A percentile compares a stretch with the other conserved stretches of the same genome.
These are phyloP conservation scores for Rhizophora mangle DNA, from an alignment of 345 rosid genomes.

Conservation along the genomic window DNA sequence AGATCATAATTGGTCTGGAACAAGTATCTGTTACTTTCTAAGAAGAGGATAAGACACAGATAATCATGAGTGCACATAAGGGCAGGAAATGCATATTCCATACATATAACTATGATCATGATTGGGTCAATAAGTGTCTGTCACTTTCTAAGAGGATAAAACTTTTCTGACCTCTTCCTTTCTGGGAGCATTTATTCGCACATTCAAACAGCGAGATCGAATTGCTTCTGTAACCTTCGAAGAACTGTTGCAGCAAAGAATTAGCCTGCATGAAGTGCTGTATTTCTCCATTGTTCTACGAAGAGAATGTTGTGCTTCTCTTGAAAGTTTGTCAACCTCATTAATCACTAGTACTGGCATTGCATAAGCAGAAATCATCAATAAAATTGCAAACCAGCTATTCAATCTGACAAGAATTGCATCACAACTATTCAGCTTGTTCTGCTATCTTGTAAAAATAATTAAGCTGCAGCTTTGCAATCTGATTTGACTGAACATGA, in stretches of 20 bases:
- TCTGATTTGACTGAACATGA: neutral
- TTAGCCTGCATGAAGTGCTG: slow-evolving; percentile 81
- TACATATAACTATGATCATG: neutral
- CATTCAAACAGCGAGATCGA: slow-evolving; percentile 93
- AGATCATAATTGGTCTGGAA: neutral
- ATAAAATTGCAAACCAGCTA: neutral
- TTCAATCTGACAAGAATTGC: slow-evolving; percentile 1
- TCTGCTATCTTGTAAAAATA: neutral
- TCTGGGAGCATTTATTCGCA: slow-evolving; percentile 80
- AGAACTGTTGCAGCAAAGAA: slow-evolving; percentile 93
- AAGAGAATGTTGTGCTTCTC: slow-evolving; percentile 98
- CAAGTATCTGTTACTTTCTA: neutral
- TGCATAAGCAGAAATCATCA: slow-evolving; percentile 18
- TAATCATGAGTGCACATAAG: too few relatives aligned
- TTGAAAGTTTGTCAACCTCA: slow-evolving; percentile 98
- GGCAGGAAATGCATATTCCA: too few relatives aligned
- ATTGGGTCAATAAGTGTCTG: neutral
- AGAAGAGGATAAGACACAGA: slow-evolving; percentile 10
- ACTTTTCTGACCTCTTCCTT: slow-evolving; percentile 68
- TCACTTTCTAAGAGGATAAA: neutral
- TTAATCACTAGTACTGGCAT: slow-evolving; percentile 80
- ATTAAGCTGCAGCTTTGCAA: neutral
- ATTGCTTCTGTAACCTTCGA: slow-evolving; percentile 96
- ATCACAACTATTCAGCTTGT: neutral
- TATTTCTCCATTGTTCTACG: slow-evolving; percentile 99